Conservation (phyloP, 768 basidiomycete genomes). For the Leccinum pellstonianum region DNA sequence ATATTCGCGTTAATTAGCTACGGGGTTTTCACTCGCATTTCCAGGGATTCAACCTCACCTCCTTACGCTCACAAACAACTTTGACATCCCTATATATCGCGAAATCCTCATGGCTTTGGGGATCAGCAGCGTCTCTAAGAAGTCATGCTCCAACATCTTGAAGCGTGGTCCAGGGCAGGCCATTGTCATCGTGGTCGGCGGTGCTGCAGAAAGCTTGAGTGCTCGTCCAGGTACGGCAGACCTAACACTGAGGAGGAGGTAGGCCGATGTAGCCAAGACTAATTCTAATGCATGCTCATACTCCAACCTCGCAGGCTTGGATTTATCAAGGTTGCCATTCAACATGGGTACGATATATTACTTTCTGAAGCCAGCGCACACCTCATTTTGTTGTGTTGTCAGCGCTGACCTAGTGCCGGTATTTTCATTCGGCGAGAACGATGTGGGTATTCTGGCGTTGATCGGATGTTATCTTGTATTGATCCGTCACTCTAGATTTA, state of each 20-base stretch:
- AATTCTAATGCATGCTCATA: neutral
- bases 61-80: conserved; percentile 87
- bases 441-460: conserved; percentile 51
- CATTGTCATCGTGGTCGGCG: conserved; percentile 95
- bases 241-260: conserved; percentile 75
- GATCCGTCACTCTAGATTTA: conserved; percentile 64
- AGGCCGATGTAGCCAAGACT: neutral
- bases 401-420: conserved; percentile 97
- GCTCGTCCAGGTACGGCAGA: conserved; percentile 98
- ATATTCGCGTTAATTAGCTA: conserved; percentile 48
- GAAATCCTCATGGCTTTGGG: conserved; percentile 87
- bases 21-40: conserved; percentile 85
- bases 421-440: conserved; percentile 98
- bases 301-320: conserved; percentile 57
- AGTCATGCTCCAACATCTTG: conserved; percentile 88
- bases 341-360: conserved; percentile 62
- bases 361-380: neutral
- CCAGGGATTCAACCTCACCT: conserved; percentile 94
- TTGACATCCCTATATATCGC: conserved; percentile 89
- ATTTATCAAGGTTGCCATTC: conserved; percentile 93
- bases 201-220: conserved; percentile 90
- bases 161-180: conserved; percentile 56
- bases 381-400: conserved; percentile 6
- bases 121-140: conserved; percentile 89
- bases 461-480: neutral